A percentile compares a stretch with the other conserved stretches of the same genome.
phyloP scores from a whole-genome alignment of 176 grass and related monocot genomes.

The Phoenix dactylifera region DNA sequence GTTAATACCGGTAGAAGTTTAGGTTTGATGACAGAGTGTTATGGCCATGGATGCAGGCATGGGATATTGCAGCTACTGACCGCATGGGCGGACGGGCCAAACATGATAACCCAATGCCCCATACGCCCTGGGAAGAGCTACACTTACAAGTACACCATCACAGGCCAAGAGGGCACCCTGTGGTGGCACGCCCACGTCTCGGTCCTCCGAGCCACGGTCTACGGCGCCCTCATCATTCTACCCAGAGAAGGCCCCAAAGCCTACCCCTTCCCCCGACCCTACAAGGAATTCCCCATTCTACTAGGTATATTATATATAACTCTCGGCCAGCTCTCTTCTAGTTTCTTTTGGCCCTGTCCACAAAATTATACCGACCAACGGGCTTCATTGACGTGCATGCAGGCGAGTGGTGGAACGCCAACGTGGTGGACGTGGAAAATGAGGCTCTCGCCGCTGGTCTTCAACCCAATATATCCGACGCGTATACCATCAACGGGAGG shows the following conservation, averaged over 20 bases:
- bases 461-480: constrained; percentile 21
- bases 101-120: constrained; percentile 65
- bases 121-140: constrained; percentile 33
- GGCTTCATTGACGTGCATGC: neutral
- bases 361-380: no score
- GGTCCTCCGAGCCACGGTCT: constrained; percentile 33
- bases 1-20: neutral
- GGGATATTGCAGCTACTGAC: constrained; percentile 48
- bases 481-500: constrained; percentile 54
- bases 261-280: constrained; percentile 40
- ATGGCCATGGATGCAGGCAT: constrained; percentile 19
- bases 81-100: constrained; percentile 48
- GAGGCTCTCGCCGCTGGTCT: neutral
- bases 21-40: neutral
- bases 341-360: no score
- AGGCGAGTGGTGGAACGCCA: constrained; percentile 75
- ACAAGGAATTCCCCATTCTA: constrained; percentile 38
- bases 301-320: constrained; percentile 11
- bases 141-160: constrained; percentile 37
- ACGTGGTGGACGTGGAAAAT: constrained; percentile 24
- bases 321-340: no score
- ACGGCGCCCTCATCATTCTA: constrained; percentile 39
- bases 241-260: neutral
- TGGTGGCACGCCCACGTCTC: constrained; percentile 62
- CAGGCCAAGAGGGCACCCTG: constrained; percentile 47